Conservation (phyloP, 2,329 filamentous ascomycete species). For the Fonsecaea monophora region DNA sequence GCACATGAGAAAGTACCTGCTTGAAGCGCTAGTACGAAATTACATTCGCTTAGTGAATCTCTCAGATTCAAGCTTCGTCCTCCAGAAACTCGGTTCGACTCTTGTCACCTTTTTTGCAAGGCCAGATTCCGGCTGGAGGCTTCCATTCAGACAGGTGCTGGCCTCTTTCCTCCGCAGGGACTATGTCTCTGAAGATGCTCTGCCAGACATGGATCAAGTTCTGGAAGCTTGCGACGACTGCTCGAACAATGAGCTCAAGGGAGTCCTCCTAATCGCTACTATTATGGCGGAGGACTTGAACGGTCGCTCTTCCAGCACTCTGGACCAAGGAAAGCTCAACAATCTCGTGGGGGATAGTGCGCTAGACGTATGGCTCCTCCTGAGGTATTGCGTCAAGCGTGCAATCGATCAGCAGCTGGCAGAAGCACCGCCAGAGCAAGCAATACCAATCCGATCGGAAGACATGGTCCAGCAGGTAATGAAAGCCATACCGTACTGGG, state of each 20-base stretch:
- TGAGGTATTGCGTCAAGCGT: constrained; percentile 27
- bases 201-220: constrained; percentile 48
- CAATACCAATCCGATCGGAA: background rate
- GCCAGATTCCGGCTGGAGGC: constrained; percentile 47
- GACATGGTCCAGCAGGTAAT: constrained; percentile 25
- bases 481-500: constrained; percentile 32
- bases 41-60: constrained; percentile 51
- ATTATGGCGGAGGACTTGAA: constrained; percentile 48
- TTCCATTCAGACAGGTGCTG: constrained; percentile 40
- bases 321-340: constrained; percentile 22
- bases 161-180: constrained; percentile 49
- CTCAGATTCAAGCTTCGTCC: constrained; percentile 49
- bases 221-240: constrained; percentile 34
- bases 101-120: constrained; percentile 54
- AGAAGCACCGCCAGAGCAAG: background rate
- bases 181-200: constrained; percentile 46
- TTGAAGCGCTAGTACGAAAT: constrained; percentile 51
- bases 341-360: constrained; percentile 29
- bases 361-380: constrained; percentile 34
- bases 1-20: constrained; percentile 43
- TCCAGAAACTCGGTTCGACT: constrained; percentile 56
- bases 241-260: constrained; percentile 31
- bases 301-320: constrained; percentile 18
- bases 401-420: background rate
- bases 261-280: constrained; percentile 40